phyloP scores from a whole-genome alignment of 441 rosid species.

The Erysimum cheiri region DNA sequence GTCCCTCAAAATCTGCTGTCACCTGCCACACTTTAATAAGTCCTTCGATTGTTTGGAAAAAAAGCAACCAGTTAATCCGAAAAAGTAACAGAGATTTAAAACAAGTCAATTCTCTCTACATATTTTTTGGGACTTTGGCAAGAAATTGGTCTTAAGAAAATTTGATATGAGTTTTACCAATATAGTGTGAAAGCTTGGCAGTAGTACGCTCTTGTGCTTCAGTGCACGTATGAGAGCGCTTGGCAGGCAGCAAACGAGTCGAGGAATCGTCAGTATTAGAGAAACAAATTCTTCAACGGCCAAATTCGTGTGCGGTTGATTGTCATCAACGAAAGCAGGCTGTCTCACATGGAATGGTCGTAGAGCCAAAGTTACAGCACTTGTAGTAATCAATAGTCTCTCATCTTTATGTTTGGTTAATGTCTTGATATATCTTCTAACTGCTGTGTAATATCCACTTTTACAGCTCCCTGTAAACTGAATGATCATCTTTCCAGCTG shows the following conservation, averaged over 20 bases:
- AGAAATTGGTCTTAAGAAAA: slow-evolving; percentile 9
- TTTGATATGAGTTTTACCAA: slow-evolving; percentile 67
- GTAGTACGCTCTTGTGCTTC: slow-evolving; percentile 78
- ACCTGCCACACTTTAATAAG: slow-evolving; percentile 96
- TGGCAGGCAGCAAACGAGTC: slow-evolving; percentile 77
- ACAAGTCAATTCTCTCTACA: slow-evolving; percentile 14
- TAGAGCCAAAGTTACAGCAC: slow-evolving; percentile 81
- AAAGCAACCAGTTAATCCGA: slow-evolving; percentile 25
- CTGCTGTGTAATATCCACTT: slow-evolving; percentile 74
- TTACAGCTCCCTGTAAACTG: slow-evolving; percentile 67
- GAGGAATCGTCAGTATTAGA: slow-evolving; percentile 78
- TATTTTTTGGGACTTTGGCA: slow-evolving; percentile 14
- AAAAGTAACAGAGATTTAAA: slow-evolving; percentile 11
- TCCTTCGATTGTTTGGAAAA: slow-evolving; percentile 54
- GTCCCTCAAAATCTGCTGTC: slow-evolving; percentile 83
- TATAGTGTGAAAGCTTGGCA: slow-evolving; percentile 71
- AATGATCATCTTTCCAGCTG: slow-evolving; percentile 62
- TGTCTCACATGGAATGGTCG: slow-evolving; percentile 72
- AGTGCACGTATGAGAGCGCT: slow-evolving; percentile 80
- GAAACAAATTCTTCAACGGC: slow-evolving; percentile 65
- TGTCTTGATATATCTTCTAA: slow-evolving; percentile 69
- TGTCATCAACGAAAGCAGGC: slow-evolving; percentile 43
- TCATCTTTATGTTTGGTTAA: slow-evolving; percentile 65
- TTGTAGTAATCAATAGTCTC: slow-evolving; percentile 77
- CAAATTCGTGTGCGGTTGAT: slow-evolving; percentile 42